A percentile compares a stretch with the other conserved stretches of the same genome.
Conservation (phyloP, 2,329 filamentous ascomycete genomes). For the Colletotrichum lentis region DNA sequence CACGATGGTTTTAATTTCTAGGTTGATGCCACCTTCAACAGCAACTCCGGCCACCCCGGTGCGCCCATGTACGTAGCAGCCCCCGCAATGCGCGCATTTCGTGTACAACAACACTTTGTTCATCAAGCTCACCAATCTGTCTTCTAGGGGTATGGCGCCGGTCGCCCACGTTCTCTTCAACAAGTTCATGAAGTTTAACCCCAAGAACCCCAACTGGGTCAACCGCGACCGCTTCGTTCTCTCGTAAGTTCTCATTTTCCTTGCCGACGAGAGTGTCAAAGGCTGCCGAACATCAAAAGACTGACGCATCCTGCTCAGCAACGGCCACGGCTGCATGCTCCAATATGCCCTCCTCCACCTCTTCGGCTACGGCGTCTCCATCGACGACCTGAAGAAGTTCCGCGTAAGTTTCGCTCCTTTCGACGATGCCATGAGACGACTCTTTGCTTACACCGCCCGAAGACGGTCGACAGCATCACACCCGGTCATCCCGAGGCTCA, state of each 20-base stretch:
- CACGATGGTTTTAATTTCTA: conserved; percentile 52
- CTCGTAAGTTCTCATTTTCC: conserved; percentile 73
- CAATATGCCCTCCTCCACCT: conserved; percentile 98
- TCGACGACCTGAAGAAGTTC: conserved; percentile 96
- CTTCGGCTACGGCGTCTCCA: conserved; percentile 84
- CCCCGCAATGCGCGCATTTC: conserved; percentile 4
- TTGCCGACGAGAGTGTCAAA: background rate
- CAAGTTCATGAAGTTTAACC: conserved; percentile 99
- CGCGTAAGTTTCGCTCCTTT: conserved; percentile 71
- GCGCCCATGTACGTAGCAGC: conserved; percentile 85
- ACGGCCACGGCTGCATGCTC: conserved; percentile 99
- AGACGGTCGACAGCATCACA: conserved; percentile 75
- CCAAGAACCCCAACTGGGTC: conserved; percentile 96
- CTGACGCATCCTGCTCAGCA: conserved; percentile 62
- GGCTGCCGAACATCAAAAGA: background rate
- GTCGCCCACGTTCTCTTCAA: conserved; percentile 97
- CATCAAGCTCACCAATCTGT: conserved; percentile 45
- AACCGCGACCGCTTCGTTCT: conserved; percentile 99
- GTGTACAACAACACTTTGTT: background rate
- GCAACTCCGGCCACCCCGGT: conserved; percentile 98
- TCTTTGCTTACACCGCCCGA: conserved; percentile 15
- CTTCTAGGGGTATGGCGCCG: conserved; percentile 80
- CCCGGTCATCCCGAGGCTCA: conserved; percentile 96
- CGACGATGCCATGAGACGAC: background rate
- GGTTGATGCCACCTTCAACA: conserved; percentile 96